Conservation (phyloP, 768 basidiomycete species). For the Boletus vermiculosoides region DNA sequence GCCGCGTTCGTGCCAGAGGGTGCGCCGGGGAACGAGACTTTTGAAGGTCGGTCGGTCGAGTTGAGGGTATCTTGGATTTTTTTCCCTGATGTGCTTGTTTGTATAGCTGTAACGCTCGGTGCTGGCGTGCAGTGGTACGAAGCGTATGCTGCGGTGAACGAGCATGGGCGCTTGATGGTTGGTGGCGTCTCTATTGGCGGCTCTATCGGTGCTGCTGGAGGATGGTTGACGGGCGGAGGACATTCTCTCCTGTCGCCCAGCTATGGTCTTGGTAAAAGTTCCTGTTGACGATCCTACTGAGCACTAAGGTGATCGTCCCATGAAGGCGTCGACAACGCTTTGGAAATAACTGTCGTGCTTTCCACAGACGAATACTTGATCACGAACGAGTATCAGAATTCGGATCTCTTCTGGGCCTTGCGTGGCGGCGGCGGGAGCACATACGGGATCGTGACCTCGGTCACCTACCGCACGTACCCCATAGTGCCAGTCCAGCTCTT, state of each 20-base stretch:
- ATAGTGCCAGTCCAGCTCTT: slow-evolving; percentile 32
- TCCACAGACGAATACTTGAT: slow-evolving; percentile 40
- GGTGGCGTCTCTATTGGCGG: slow-evolving; percentile 43
- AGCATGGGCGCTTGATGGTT: slow-evolving; percentile 41
- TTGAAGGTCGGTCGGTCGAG: neutral
- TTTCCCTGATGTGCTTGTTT: neutral
- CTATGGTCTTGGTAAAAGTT: slow-evolving; percentile 42
- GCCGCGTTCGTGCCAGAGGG: slow-evolving; percentile 35
- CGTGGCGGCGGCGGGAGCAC: slow-evolving; percentile 51
- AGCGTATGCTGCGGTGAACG: slow-evolving; percentile 40
- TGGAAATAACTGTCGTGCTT: slow-evolving; percentile 46
- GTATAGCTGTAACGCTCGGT: slow-evolving; percentile 33
- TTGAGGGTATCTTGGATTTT: neutral
- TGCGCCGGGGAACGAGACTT: slow-evolving; percentile 8
- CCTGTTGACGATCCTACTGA: neutral
- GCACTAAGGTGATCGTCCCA: neutral
- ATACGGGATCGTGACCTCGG: slow-evolving; percentile 46
- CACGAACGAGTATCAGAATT: slow-evolving; percentile 40
- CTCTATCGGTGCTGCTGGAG: slow-evolving; percentile 47
- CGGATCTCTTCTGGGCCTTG: slow-evolving; percentile 54
- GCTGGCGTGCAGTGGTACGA: slow-evolving; percentile 49
- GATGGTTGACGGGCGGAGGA: slow-evolving; percentile 49
- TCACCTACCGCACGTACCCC: slow-evolving; percentile 45
- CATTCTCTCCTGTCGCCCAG: slow-evolving; percentile 41
- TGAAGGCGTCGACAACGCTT: slow-evolving; percentile 46